These are phyloP conservation scores for Porphyra umbilicalis DNA, from an alignment of 31 red algal species.

Conservation along the genomic window DNA sequence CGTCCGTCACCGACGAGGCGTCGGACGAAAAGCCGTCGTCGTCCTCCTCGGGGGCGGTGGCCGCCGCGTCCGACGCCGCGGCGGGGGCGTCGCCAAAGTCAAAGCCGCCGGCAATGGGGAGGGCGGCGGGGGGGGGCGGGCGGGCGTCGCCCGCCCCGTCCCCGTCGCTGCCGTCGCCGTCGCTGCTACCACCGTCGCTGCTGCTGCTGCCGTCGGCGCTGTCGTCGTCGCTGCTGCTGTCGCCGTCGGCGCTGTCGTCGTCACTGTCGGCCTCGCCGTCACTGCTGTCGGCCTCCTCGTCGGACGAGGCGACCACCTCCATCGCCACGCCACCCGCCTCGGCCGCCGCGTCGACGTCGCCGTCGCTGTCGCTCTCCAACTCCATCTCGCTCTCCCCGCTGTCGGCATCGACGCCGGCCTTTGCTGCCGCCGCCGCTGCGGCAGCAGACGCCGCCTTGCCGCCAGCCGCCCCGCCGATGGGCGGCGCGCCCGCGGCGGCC, in stretches of 20 bases:
- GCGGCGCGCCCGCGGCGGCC: conserved; percentile 20
- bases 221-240: neutral
- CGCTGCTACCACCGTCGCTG: neutral
- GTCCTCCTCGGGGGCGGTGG: neutral
- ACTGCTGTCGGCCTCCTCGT: neutral
- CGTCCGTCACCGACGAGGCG: neutral
- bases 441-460: conserved; percentile 35
- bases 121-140: neutral
- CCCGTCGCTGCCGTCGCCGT: neutral
- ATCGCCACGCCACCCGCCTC: neutral
- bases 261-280: neutral
- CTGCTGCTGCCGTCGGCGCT: neutral
- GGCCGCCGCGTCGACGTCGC: neutral
- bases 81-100: conserved; percentile 14
- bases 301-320: neutral
- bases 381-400: conserved; percentile 22
- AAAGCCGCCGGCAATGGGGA: conserved; percentile 23
- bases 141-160: neutral
- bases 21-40: neutral
- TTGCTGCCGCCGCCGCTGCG: conserved; percentile 16
- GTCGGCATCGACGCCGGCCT: conserved; percentile 7
- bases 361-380: neutral
- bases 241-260: neutral
- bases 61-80: neutral
- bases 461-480: conserved; percentile 6